Evolutionary conservation across 371 early-diverging fungal species (phyloP), one percentile per base, ranked within the genome.

Genomic region (Umbelopsis sp.): DNA sequence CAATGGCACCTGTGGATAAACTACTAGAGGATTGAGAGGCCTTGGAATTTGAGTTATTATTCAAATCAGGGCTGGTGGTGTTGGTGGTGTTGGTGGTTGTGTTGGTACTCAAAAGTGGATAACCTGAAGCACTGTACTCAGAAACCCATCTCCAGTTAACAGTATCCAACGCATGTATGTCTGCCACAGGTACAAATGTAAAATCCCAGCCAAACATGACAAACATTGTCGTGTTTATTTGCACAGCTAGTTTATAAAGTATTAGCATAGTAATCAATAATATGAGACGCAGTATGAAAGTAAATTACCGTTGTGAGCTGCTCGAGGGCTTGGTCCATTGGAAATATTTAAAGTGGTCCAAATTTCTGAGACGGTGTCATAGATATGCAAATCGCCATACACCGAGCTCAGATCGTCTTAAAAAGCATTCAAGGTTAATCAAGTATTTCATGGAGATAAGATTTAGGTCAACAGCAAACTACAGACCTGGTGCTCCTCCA

Each of bases 221-320:
- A 44, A 72, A 72, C n/a, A 72, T 41, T 8, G 72, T 48, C 1
- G 63, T 24, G 6, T 70, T 46, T 20, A 68, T 63, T 2, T 65
- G 29, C 16, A 69, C 69, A 41, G 63, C 70, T 62, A 7, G 1
- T 7, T 0, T 20, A 48, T n/a, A 16, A 20, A 48, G 48, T n/a
- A 0, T 48, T 48, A 48, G 48, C 20, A n/a, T 0, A 8, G 16
- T 18, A 7, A 48, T 48, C n/a, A 6, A 5, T 48, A 2, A 9
- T n/a, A 20, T 16, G 16, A 48, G 14, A 10, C 10, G 29, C 18
- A 20, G 18, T 48, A 16, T n/a, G 0, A 3, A 48, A 5, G 18
- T 3, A 22, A 38, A 35, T 63, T 67, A 71, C 72, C 72, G 18
- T 65, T 65, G 24, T 72, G 72, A n/a, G 69, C 72, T 66, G 65